Evolutionary conservation across 1,139 yeast species (phyloP).

Genomic region (Diutina ranongensis): DNA sequence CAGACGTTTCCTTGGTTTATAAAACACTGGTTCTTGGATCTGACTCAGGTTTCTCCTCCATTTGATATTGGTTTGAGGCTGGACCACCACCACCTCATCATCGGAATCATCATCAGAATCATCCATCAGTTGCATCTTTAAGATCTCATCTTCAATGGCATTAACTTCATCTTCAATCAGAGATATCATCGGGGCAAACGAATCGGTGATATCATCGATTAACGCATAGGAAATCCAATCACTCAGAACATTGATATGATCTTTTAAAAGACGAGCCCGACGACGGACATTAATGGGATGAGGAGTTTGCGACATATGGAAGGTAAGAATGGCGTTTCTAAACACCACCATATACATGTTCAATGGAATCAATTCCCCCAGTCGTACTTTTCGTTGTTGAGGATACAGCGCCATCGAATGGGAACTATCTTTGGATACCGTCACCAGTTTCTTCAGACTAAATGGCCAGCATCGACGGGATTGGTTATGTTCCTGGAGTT

Average conservation of each 20-base stretch:
- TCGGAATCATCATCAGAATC: slow-evolving; percentile 25
- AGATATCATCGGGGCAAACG: slow-evolving; percentile 93
- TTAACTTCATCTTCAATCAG: slow-evolving; percentile 89
- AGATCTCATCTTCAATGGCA: slow-evolving; percentile 80
- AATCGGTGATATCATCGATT: slow-evolving; percentile 94
- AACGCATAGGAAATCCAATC: slow-evolving; percentile 97
- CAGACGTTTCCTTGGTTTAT: slow-evolving; percentile 26
- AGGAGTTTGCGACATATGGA: slow-evolving; percentile 91
- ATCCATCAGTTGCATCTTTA: slow-evolving; percentile 71
- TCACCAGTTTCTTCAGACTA: neutral
- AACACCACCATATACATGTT: slow-evolving; percentile 91
- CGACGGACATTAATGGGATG: slow-evolving; percentile 94
- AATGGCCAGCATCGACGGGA: neutral
- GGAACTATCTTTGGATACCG: neutral
- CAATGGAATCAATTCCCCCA: slow-evolving; percentile 78
- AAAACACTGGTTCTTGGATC: slow-evolving; percentile 9
- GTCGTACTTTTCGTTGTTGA: slow-evolving; percentile 23
- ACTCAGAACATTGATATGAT: slow-evolving; percentile 79
- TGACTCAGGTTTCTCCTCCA: slow-evolving; percentile 5
- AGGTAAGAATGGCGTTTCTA: slow-evolving; percentile 81
- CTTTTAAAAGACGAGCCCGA: slow-evolving; percentile 77
- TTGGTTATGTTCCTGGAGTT: slow-evolving; percentile 11
- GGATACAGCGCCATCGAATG: neutral
- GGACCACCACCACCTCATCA: slow-evolving; percentile 16
- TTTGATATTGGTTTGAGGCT: neutral